Evolutionary conservation across 495 filamentous ascomycete genomes (phyloP).

Genomic region (Hypomontagnella monticulosa): DNA sequence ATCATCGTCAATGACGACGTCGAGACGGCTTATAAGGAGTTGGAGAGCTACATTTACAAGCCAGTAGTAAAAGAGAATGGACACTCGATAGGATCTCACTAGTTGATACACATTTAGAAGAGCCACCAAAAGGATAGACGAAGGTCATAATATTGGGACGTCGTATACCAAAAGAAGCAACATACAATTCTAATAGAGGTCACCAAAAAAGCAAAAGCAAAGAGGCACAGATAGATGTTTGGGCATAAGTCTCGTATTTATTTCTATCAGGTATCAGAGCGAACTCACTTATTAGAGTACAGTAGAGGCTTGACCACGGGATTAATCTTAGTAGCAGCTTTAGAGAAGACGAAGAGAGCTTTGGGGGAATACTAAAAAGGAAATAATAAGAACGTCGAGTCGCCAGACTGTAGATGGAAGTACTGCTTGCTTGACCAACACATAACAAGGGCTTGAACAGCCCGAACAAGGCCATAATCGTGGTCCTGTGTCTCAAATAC

Average conservation of each 20-base stretch:
- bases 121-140: not conserved
- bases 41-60: slow-evolving; percentile 71
- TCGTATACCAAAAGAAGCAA: slow-evolving; percentile 15
- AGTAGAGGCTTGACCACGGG: slow-evolving; percentile 45
- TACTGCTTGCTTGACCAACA: slow-evolving; percentile 46
- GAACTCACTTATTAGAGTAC: slow-evolving; percentile 57
- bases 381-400: slow-evolving; percentile 49
- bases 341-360: slow-evolving; percentile 46
- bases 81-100: not conserved
- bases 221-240: slow-evolving; percentile 21
- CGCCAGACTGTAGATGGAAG: slow-evolving; percentile 45
- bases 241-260: slow-evolving; percentile 49
- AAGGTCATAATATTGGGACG: slow-evolving; percentile 2
- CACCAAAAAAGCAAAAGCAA: slow-evolving; percentile 11
- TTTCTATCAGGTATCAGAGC: slow-evolving; percentile 59
- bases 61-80: slow-evolving; percentile 14
- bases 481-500: slow-evolving; percentile 38
- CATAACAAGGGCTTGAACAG: slow-evolving; percentile 37
- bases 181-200: slow-evolving; percentile 2
- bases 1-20: slow-evolving; percentile 91
- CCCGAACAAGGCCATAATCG: slow-evolving; percentile 29
- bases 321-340: slow-evolving; percentile 50
- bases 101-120: slow-evolving; percentile 8
- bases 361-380: slow-evolving; percentile 51
- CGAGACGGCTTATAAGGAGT: slow-evolving; percentile 81